Evolutionary conservation across 441 rosid genomes (phyloP).

Genomic region (Raphanus hybrid): DNA sequence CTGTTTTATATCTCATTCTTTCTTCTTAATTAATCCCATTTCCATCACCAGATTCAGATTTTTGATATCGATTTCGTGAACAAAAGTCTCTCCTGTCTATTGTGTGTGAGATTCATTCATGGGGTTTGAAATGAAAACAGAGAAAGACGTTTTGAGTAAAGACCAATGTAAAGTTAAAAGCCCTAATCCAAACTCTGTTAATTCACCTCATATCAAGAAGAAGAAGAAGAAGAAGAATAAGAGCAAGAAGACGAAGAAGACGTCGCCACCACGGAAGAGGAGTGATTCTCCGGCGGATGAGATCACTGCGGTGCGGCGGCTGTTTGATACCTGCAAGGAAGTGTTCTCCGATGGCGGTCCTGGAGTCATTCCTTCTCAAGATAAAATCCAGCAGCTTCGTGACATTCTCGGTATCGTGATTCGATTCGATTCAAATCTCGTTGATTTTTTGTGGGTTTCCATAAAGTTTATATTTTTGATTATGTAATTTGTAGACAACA

Average conservation of each 20-base stretch:
- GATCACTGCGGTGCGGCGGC: constrained; percentile 52
- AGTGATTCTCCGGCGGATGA: constrained; percentile 39
- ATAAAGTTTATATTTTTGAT: constrained; percentile 12
- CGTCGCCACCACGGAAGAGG: constrained; percentile 13
- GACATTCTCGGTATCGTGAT: neutral
- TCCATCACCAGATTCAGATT: constrained; percentile 35
- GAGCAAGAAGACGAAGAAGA: constrained; percentile 14
- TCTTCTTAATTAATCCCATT: constrained; percentile 12
- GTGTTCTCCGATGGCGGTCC: constrained; percentile 59
- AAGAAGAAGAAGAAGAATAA: constrained; percentile 22
- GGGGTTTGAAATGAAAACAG: constrained; percentile 70
- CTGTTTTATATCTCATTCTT: constrained; percentile 40
- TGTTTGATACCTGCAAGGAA: constrained; percentile 72
- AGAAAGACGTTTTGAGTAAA: constrained; percentile 38
- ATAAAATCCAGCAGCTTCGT: constrained; percentile 20
- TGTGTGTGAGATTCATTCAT: constrained; percentile 39
- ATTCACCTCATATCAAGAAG: constrained; percentile 20
- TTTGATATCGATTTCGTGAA: neutral
- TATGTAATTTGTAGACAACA: constrained; percentile 50
- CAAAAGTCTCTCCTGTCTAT: neutral
- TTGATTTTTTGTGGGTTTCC: neutral
- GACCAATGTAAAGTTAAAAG: constrained; percentile 32
- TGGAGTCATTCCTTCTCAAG: constrained; percentile 65
- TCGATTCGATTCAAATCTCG: neutral
- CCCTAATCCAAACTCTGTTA: constrained; percentile 23